Conservation (phyloP, 768 basidiomycete species). For the Tulasnella sp. region DNA sequence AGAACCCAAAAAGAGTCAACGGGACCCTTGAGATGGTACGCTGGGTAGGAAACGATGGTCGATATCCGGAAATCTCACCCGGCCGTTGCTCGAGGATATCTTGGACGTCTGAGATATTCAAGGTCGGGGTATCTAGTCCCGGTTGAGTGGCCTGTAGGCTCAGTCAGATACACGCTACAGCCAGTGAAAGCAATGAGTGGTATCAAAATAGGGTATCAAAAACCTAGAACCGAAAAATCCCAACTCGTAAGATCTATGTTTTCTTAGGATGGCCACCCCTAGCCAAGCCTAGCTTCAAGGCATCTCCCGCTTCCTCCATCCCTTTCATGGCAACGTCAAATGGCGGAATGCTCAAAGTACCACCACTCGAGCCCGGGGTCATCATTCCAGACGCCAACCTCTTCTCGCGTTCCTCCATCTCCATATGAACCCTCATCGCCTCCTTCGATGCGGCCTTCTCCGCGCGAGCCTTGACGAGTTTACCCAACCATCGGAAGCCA, state of each 20-base stretch:
- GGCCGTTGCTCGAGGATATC: too few species aligned
- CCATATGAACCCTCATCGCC: slow-evolving; percentile 7
- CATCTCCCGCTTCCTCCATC: not conserved
- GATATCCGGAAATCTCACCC: too few species aligned
- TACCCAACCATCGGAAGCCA: not conserved
- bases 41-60: too few species aligned
- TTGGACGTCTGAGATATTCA: too few species aligned
- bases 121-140: too few species aligned
- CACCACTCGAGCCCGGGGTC: not conserved
- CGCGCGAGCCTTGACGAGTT: slow-evolving; percentile 1
- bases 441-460: not conserved
- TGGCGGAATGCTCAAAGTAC: not conserved
- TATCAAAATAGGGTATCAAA: too few species aligned
- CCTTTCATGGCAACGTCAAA: slow-evolving; percentile 12
- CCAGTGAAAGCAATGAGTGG: too few species aligned
- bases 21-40: too few species aligned
- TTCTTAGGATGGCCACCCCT: not conserved
- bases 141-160: too few species aligned
- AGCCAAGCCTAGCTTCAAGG: not conserved
- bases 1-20: too few species aligned
- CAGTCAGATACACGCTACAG: too few species aligned
- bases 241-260: not conserved
- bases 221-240: not conserved
- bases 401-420: not conserved
- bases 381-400: not conserved